Base-by-base conservation (phyloP, 805 yeast species). In the Saturnispora serradocipensis region DNA sequence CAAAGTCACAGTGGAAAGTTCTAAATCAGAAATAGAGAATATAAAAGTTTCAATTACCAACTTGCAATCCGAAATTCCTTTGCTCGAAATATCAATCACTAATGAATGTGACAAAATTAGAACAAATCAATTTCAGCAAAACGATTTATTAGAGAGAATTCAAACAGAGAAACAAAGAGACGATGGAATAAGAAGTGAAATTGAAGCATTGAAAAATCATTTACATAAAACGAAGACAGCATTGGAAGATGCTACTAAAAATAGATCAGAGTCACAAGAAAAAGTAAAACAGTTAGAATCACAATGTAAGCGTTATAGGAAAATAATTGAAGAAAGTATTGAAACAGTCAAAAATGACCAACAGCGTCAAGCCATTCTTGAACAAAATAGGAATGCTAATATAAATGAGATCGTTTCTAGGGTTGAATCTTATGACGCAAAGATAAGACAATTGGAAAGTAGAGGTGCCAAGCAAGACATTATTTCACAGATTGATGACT, bases 401-500 rank as follows among this genome's bases (percentile, higher is more conserved):
- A 64, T 88, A 20, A 78, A 74, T 8, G 83, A 83, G 54, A 76
- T 83, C 58, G 78, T 80, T 56, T 77, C 74, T 22, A 77, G 83
- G 55, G 76, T 82, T 40, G 67, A 68, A 11, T 74, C 76, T 45
- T 74, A 88, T 56, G 70, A 75, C 18, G 84, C 77, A 32, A 75
- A 81, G 55, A 80, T 81, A 60, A 75, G 79, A 50, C 78, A 78
- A 4, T 80, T 91, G 86, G 84, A 78, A 67, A 76, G 88, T 51
- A 87, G 83, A 56, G 69, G 69, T 43, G 95, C 90, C 16, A 88
- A 89, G 59, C 75, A 84, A 2, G 86, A 89, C 61, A 88, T 88
- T 55, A 86, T 86, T 95, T 82, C 82, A 60, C 86, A 86, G 86
- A 87, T 88, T 56, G 97, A 89, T 61, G 88, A 82, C 58, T 95